Evolutionary conservation across 306 rosid species (phyloP).

Genomic region (Malus sylvestris): DNA sequence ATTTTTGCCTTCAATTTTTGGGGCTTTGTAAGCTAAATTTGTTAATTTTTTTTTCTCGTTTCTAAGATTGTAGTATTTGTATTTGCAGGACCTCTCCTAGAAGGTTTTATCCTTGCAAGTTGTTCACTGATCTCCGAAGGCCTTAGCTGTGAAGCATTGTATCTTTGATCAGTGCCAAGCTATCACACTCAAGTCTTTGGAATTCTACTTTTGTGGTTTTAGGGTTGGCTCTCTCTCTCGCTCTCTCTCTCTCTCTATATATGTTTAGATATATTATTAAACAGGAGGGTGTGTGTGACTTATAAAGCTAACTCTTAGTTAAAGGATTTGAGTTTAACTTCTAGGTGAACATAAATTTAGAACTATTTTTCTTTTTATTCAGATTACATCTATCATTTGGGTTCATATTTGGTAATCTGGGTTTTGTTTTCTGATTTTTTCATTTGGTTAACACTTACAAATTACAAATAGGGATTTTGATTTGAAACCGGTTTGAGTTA

Average conservation of each 20-base stretch:
- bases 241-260: neutral
- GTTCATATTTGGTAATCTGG: neutral
- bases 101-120: no score
- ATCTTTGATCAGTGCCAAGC: conserved; percentile 12
- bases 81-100: conserved; percentile 12
- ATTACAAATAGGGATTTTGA: conserved; percentile 11
- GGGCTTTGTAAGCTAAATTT: neutral
- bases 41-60: neutral
- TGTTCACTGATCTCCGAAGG: no score
- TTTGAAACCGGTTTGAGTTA: conserved; percentile 14
- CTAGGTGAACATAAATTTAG: neutral
- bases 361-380: neutral
- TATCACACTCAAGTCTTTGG: conserved; percentile 12
- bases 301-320: neutral
- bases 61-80: conserved; percentile 12
- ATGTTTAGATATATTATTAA: no score
- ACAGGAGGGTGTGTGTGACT: neutral
- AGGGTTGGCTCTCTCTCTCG: conserved; percentile 11
- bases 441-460: conserved; percentile 2
- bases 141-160: conserved; percentile 17
- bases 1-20: neutral
- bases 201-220: conserved; percentile 14
- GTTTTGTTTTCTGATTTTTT: neutral
- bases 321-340: neutral
- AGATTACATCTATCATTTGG: neutral